These are phyloP conservation scores for Aspergillus candidus DNA, from an alignment of 2,329 filamentous ascomycete genomes.

Conservation along the genomic window DNA sequence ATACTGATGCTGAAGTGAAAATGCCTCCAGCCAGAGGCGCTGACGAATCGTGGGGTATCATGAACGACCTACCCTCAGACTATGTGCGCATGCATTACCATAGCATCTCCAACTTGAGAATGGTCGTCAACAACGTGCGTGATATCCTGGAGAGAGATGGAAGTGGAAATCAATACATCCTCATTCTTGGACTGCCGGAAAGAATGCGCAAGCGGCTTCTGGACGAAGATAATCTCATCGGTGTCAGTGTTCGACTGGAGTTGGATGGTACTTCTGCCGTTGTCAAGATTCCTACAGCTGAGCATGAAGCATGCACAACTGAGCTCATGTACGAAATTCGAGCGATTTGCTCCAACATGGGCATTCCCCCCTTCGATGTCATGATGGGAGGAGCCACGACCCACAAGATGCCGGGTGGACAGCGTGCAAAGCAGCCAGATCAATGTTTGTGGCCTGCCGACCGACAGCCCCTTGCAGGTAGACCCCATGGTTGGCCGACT, in stretches of 20 bases:
- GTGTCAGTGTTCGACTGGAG: neutral
- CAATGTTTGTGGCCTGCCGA: neutral
- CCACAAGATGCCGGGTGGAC: neutral
- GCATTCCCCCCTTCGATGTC: neutral
- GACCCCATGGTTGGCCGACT: neutral
- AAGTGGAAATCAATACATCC: neutral
- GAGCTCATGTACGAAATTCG: neutral
- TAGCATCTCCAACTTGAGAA: neutral
- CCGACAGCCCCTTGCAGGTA: neutral
- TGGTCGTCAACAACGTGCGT: neutral
- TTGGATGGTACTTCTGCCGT: no score
- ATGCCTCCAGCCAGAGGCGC: no score
- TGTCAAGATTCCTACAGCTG: no score
- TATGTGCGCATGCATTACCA: neutral
- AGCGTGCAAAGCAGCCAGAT: neutral
- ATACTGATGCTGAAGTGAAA: neutral
- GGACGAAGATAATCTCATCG: neutral
- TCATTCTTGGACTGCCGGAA: neutral
- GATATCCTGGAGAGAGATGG: neutral
- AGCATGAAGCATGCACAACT: neutral
- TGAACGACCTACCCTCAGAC: neutral
- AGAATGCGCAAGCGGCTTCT: neutral
- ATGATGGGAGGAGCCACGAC: neutral
- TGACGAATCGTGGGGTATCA: neutral
- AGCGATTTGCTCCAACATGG: neutral